These are phyloP conservation scores for Dryas drummondii DNA, from an alignment of 306 rosid species.

Conservation along the genomic window DNA sequence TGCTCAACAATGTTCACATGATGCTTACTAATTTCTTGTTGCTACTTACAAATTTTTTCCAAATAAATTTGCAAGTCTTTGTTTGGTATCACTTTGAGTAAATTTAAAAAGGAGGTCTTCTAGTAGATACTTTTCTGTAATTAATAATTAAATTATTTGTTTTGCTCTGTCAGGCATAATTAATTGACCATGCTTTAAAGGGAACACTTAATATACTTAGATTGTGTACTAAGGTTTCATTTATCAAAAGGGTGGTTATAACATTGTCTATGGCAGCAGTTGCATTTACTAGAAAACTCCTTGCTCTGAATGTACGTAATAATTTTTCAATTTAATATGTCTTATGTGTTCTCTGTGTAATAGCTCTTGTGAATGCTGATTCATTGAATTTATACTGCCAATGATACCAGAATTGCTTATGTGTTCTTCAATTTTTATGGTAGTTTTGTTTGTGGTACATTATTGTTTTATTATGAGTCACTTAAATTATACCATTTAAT, in stretches of 20 bases:
- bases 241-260: slow-evolving; percentile 20
- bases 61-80: neutral
- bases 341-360: no score
- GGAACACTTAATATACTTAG: slow-evolving; percentile 24
- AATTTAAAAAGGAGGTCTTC: neutral
- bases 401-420: no score
- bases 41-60: neutral
- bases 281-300: no score
- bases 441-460: no score
- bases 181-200: slow-evolving; percentile 25
- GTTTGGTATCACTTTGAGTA: neutral
- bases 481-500: no score
- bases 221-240: slow-evolving; percentile 15
- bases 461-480: no score
- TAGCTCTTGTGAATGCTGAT: no score
- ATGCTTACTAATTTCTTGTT: neutral
- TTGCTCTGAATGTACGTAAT: no score
- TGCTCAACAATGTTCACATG: neutral
- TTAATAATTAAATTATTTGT: neutral
- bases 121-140: neutral
- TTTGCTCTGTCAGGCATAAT: neutral
- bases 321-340: no score
- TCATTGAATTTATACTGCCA: no score
- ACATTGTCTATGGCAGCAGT: slow-evolving; percentile 18
- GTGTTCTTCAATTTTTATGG: no score